Conservation (phyloP, 495 filamentous ascomycete species). For the Penicillium salamii region DNA sequence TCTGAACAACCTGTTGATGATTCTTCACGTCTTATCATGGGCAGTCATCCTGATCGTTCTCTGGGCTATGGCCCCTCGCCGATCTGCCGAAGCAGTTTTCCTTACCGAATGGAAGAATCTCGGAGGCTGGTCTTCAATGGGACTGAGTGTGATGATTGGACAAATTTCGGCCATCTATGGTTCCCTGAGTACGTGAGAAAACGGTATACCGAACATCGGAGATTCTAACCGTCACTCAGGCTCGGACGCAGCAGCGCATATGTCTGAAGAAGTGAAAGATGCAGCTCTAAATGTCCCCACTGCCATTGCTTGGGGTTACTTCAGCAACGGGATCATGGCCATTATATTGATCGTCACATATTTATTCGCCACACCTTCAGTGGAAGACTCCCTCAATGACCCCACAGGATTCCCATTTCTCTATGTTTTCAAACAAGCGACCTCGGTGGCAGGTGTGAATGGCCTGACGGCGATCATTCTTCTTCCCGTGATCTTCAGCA, state of each 20-base stretch:
- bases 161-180: conserved; percentile 38
- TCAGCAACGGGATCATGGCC: conserved; percentile 36
- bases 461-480: conserved; percentile 29
- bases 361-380: conserved; percentile 34
- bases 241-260: conserved; percentile 33
- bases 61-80: conserved; percentile 37
- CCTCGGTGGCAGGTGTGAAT: conserved; percentile 17
- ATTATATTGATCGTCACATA: conserved; percentile 35
- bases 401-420: conserved; percentile 27
- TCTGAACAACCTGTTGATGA: conserved; percentile 35
- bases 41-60: conserved; percentile 31
- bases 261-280: conserved; percentile 44
- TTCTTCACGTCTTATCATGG: conserved; percentile 39
- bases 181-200: conserved; percentile 20
- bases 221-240: conserved; percentile 6
- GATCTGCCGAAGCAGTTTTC: conserved; percentile 39
- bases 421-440: conserved; percentile 20
- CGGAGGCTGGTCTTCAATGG: conserved; percentile 46
- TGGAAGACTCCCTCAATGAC: conserved; percentile 26
- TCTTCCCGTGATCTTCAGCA: conserved; percentile 32
- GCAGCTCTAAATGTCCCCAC: conserved; percentile 35
- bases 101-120: conserved; percentile 39
- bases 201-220: too few species aligned
- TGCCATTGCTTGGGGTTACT: conserved; percentile 37
- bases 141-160: conserved; percentile 48